Percentiles rank a stretch among this genome's conserved stretches.
These are phyloP conservation scores for Lentinula novae-zelandiae DNA, from an alignment of 1,284 basidiomycete genomes.

Conservation along the genomic window DNA sequence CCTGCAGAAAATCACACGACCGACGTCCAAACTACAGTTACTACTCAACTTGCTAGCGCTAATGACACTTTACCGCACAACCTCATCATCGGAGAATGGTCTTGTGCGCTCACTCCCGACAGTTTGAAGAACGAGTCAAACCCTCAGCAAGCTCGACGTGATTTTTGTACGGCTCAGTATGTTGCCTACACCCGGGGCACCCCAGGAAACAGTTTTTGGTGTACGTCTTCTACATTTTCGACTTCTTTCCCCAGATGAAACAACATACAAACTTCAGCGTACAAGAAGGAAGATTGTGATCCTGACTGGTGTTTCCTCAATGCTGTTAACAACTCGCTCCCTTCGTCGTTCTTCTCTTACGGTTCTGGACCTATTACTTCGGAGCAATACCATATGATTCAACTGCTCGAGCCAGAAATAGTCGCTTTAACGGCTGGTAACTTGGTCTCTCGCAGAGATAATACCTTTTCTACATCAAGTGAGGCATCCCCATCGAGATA, in stretches of 20 bases:
- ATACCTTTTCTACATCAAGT: not conserved
- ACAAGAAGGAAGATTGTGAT: conserved; percentile 61
- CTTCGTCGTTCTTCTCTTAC: conserved; percentile 56
- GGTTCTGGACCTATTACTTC: conserved; percentile 20
- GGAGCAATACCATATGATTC: conserved; percentile 4
- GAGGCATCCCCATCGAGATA: not conserved
- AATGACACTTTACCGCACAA: conserved; percentile 48
- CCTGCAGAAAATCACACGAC: conserved; percentile 46
- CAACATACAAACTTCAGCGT: conserved; percentile 33
- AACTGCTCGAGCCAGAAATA: not conserved
- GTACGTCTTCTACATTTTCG: conserved; percentile 33
- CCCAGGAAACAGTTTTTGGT: conserved; percentile 76
- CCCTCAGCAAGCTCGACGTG: conserved; percentile 39
- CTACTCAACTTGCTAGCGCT: conserved; percentile 34
- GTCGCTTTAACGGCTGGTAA: not conserved
- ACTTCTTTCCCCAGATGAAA: conserved; percentile 1
- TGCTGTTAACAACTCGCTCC: conserved; percentile 54
- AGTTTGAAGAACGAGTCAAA: conserved; percentile 50
- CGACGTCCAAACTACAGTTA: conserved; percentile 42
- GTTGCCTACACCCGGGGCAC: conserved; percentile 56
- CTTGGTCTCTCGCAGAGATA: not conserved
- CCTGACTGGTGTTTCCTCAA: conserved; percentile 67
- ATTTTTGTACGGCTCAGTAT: conserved; percentile 64
- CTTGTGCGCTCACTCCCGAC: conserved; percentile 60
- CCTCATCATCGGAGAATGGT: conserved; percentile 70